Conservation (phyloP, 176 grass and related monocot genomes). For the Oryza australiensis region DNA sequence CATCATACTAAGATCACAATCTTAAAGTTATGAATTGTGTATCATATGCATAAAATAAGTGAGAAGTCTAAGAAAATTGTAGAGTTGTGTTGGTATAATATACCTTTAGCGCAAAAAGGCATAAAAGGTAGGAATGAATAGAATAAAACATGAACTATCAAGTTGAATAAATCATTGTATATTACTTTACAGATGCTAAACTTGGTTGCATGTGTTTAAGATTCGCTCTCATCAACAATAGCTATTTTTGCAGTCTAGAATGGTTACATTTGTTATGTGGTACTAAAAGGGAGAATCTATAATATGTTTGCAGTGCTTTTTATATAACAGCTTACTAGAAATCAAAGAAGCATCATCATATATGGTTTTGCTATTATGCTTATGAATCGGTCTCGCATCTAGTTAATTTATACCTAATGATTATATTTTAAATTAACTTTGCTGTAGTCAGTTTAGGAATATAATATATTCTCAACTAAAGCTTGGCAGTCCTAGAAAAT, state of each 20-base stretch:
- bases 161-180: neutral
- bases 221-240: neutral
- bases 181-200: neutral
- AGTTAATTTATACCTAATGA: neutral
- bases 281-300: neutral
- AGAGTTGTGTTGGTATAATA: neutral
- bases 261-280: neutral
- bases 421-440: neutral
- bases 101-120: neutral
- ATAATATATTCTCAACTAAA: slow-evolving; percentile 8
- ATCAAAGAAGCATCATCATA: slow-evolving; percentile 6
- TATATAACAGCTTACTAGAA: neutral
- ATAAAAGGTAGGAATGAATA: neutral
- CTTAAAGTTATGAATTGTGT: slow-evolving; percentile 8
- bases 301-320: slow-evolving; percentile 10
- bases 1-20: neutral
- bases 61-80: neutral
- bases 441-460: neutral
- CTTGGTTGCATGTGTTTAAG: neutral
- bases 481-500: neutral
- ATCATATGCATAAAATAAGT: neutral
- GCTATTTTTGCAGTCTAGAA: slow-evolving; percentile 1
- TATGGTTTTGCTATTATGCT: neutral
- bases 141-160: neutral
- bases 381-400: neutral